Evolutionary conservation across 2,329 filamentous ascomycete genomes (phyloP), one percentile per base, ranked within the genome.

Genomic region (Trichoderma lentiforme): DNA sequence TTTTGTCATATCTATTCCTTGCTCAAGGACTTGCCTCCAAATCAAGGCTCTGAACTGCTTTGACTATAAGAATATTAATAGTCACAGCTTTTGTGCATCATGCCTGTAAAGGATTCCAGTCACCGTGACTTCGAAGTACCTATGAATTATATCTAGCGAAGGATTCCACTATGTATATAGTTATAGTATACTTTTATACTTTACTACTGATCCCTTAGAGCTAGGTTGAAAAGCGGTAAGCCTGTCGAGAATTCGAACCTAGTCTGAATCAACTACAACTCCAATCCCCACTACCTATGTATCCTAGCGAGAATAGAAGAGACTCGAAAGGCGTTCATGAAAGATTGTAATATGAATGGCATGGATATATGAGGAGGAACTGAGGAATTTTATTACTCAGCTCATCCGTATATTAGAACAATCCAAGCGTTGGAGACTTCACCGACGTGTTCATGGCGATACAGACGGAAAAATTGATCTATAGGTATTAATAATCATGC

Each of bases 131-230:
- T 43, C 7, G 6, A 43, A 39, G 36, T 39, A 0, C 15, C 14
- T 4, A 39, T 1, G 15, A n/a, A n/a, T 9, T n/a, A 1, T n/a
- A n/a, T n/a, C 7, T n/a, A 9, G 2, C 15, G 7, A 8, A n/a
- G 39, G 0, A 43, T 43, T 43, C 1, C 39, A 43, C 2, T 7
- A n/a, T 9, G 1, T 9, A 43, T n/a, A 3, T 8, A n/a, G 15
- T 8, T n/a, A n/a, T 8, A 3, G n/a, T n/a, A n/a, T 43, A 2
- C 18, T 3, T 43, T 9, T n/a, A n/a, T 43, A n/a, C 7, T 18
- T 3, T 18, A 8, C 15, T 3, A 43, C 1, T 43, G 2, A n/a
- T 43, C 1, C 39, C 3, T 1, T 43, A 18, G 1, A 43, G 1
- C 1, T 43, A 3, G 39, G 39, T 0, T 7, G 3, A 18, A 3